A percentile compares a stretch with the other conserved stretches of the same genome.
Conservation (phyloP, 2,329 filamentous ascomycete species). For the Microthyrium microscopicum region DNA sequence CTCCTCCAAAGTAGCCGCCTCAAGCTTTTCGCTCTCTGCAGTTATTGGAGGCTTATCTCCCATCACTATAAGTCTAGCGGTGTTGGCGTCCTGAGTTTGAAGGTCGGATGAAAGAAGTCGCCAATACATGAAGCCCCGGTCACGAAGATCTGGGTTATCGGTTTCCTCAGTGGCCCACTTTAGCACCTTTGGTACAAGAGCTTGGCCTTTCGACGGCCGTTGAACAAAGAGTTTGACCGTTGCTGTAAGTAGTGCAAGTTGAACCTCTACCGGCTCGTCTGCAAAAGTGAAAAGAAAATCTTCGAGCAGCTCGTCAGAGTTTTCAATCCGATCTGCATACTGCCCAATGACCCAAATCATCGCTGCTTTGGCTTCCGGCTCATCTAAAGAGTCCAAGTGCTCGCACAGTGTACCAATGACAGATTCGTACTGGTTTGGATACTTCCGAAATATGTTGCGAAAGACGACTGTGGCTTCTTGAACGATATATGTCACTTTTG, state of each 20-base stretch:
- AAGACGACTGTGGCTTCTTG: slow-evolving; percentile 98
- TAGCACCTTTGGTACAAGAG: slow-evolving; percentile 81
- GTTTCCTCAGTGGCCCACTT: slow-evolving; percentile 99
- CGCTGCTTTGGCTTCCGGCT: slow-evolving; percentile 92
- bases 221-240: slow-evolving; percentile 98
- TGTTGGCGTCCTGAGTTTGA: slow-evolving; percentile 31
- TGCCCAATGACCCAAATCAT: slow-evolving; percentile 99
- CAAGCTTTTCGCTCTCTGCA: slow-evolving; percentile 86
- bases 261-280: slow-evolving; percentile 90
- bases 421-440: slow-evolving; percentile 95
- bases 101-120: slow-evolving; percentile 79
- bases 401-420: slow-evolving; percentile 94
- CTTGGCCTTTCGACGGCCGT: slow-evolving; percentile 81
- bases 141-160: slow-evolving; percentile 93
- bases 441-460: slow-evolving; percentile 97
- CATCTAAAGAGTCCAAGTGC: slow-evolving; percentile 88
- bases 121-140: slow-evolving; percentile 99
- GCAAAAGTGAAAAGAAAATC: slow-evolving; percentile 90
- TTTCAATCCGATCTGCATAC: slow-evolving; percentile 94
- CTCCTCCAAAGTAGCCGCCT: slow-evolving; percentile 81
- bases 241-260: slow-evolving; percentile 82
- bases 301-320: slow-evolving; percentile 81
- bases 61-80: slow-evolving; percentile 84
- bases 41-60: slow-evolving; percentile 93
- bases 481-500: slow-evolving; percentile 97